Conservation (phyloP, 2,329 filamentous ascomycete genomes). For the Cladosporium oxysporum region DNA sequence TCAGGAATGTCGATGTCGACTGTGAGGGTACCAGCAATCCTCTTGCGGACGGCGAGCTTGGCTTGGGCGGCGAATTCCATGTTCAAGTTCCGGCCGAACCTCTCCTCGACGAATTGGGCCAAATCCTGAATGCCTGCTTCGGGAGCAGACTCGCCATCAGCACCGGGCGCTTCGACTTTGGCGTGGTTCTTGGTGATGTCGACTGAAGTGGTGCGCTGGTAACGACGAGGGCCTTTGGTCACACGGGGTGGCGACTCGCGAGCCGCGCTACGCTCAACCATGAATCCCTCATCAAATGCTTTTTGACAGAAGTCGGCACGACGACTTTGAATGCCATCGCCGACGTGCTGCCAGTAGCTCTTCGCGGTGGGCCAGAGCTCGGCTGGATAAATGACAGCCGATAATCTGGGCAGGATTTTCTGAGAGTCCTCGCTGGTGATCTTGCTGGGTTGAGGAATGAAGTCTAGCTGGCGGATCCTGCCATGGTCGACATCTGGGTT, state of each 20-base stretch:
- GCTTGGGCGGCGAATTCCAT: constrained; percentile 76
- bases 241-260: constrained; percentile 41
- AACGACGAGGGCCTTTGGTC: constrained; percentile 74
- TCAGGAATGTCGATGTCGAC: constrained; percentile 68
- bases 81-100: constrained; percentile 89
- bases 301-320: constrained; percentile 85
- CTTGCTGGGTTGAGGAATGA: constrained; percentile 62
- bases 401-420: constrained; percentile 48
- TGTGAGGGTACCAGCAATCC: constrained; percentile 84
- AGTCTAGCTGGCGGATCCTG: constrained; percentile 60
- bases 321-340: constrained; percentile 88
- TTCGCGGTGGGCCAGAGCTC: constrained; percentile 75
- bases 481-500: constrained; percentile 54
- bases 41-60: constrained; percentile 78
- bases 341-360: constrained; percentile 95
- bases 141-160: constrained; percentile 25
- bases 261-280: constrained; percentile 53
- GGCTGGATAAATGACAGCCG: constrained; percentile 67
- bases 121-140: constrained; percentile 62
- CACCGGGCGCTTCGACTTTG: constrained; percentile 19
- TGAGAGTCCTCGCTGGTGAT: constrained; percentile 40
- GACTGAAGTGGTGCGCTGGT: constrained; percentile 65
- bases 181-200: constrained; percentile 39
- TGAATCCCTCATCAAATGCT: constrained; percentile 69
- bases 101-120: constrained; percentile 83